These are phyloP conservation scores for Urtica urens DNA, from an alignment of 306 rosid species.

Conservation along the genomic window DNA sequence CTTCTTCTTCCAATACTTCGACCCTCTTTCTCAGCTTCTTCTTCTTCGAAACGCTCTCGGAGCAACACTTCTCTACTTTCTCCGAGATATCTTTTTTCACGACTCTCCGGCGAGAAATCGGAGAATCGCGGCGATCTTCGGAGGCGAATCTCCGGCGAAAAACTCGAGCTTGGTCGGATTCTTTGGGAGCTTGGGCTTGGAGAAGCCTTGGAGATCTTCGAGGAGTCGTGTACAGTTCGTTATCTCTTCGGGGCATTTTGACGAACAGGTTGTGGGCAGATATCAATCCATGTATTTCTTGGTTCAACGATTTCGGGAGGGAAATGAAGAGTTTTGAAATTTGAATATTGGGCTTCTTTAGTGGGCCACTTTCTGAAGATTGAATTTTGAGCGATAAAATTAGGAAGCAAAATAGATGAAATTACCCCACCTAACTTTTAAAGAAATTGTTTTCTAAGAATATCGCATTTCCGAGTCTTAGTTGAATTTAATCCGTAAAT, in stretches of 20 bases:
- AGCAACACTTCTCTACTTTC: constrained; percentile 8
- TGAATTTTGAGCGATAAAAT: background rate
- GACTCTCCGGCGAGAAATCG: background rate
- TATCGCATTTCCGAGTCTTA: too few relatives aligned
- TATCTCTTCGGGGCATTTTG: constrained; percentile 40
- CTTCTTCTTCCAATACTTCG: constrained; percentile 2
- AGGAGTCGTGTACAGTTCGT: constrained; percentile 13
- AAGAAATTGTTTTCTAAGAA: too few relatives aligned
- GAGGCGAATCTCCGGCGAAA: background rate
- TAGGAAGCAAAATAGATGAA: too few relatives aligned
- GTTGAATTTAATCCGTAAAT: too few relatives aligned
- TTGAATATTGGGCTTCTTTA: constrained; percentile 13
- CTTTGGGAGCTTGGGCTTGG: background rate
- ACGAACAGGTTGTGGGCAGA: constrained; percentile 32
- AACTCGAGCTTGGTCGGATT: background rate
- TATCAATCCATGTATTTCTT: too few relatives aligned
- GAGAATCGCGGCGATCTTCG: constrained; percentile 18
- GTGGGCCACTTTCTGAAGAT: background rate
- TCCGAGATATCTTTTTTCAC: background rate
- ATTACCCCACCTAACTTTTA: too few relatives aligned
- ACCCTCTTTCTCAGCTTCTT: background rate
- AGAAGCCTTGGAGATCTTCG: constrained; percentile 53
- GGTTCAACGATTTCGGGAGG: constrained; percentile 18
- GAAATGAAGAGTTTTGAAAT: constrained; percentile 7
- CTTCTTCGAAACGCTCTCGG: background rate